Base-by-base conservation (phyloP, 352 stramenopile genomes). In the Phytophthora nicotianae region DNA sequence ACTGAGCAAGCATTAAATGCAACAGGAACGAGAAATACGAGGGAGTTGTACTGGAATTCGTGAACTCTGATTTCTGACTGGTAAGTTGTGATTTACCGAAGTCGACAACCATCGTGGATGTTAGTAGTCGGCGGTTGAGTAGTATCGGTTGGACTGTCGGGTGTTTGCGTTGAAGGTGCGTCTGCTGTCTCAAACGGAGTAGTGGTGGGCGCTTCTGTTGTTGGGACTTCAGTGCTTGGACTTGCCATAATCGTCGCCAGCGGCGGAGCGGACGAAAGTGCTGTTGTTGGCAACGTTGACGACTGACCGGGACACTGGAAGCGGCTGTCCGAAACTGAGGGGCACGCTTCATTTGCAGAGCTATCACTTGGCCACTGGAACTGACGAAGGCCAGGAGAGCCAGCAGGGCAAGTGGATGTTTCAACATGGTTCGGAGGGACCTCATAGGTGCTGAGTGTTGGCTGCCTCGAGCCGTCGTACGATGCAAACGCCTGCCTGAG, bases 401-500 rank as follows among this genome's bases (percentile, higher is more conserved):
- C 26, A 24, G 46, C 27, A 11, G 67, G 67, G 26, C 65, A 74
- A 19, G 20, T 45, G 2, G 70, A 75, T 7, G 54, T 60, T 27
- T 61, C 2, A 9, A 24, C 46, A 19, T 70, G 66, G 16, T 70
- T 63, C 16, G 46, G 19, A 14, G 70, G 61, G 9, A 78, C 51
- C 4, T 46, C 8, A 46, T 75, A 78, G 35, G 20, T 62, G 9
- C 11, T 37, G 24, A 78, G 37, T 37, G 60, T 72, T 17, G 70
- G 76, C 50, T 88, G 68, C 3, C 42, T 48, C 13, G 62, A 73
- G 2, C 50, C 54, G 19, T 75, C 55, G 6, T 65, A 74, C 56
- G 79, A 81, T 6, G 50, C 48, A 51, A 81, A 91, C 11, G 65
- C 68, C 45, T 70, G 37, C 8, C 75, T 75, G 19, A 96, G 72